Conservation (phyloP, 1,284 basidiomycete species). For the Marasmius fiardii region DNA sequence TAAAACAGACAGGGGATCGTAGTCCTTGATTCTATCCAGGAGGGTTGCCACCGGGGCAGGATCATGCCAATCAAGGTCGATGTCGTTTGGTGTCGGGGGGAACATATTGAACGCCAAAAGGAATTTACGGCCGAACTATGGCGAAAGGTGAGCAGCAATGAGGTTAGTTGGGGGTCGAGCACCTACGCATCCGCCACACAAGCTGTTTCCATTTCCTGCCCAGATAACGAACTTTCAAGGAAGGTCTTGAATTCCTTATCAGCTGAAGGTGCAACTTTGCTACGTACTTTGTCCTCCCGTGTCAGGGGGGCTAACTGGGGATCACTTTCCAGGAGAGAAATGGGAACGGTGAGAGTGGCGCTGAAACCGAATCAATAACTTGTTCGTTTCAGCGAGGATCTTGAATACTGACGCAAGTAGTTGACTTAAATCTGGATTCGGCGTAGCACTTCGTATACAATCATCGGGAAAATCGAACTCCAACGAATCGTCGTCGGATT, state of each 20-base stretch:
- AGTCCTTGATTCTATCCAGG: background rate
- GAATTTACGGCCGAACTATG: too few species aligned
- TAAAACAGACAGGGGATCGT: background rate
- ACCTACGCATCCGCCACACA: background rate
- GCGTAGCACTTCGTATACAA: background rate
- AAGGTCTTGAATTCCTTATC: background rate
- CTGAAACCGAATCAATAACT: background rate
- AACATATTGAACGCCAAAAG: background rate
- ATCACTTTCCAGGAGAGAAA: background rate
- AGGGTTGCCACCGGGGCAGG: background rate
- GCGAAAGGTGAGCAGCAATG: background rate
- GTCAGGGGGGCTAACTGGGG: background rate
- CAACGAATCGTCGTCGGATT: conserved; percentile 2
- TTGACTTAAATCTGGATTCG: background rate
- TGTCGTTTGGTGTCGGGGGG: background rate
- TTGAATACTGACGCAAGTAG: background rate
- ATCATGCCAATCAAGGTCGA: background rate
- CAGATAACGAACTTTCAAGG: background rate
- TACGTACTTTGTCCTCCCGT: background rate
- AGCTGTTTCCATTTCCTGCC: background rate
- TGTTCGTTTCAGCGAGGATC: background rate
- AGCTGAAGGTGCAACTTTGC: too few species aligned
- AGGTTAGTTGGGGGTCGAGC: background rate
- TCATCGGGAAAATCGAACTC: background rate
- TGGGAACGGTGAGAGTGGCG: background rate